Evolutionary conservation across 2,329 filamentous ascomycete species (phyloP).

Genomic region (Seiridium cupressi): DNA sequence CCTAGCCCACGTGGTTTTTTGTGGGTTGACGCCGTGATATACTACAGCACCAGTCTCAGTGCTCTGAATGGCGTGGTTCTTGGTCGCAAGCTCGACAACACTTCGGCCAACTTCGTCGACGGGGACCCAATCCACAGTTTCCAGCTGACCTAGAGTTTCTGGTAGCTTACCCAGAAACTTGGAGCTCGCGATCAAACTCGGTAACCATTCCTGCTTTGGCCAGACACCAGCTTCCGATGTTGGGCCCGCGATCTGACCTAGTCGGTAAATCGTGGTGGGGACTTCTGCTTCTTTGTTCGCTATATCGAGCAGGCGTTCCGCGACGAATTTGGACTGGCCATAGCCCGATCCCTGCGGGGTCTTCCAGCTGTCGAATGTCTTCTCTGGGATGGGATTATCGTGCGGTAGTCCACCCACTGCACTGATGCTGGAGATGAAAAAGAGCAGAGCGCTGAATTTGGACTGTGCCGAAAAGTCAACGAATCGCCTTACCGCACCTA

Average conservation of each 20-base stretch:
- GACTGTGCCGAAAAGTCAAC: constrained; percentile 12
- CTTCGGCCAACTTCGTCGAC: not conserved
- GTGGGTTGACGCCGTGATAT: not conserved
- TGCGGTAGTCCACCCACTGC: constrained; percentile 11
- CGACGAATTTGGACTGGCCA: constrained; percentile 13
- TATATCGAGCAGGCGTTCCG: constrained; percentile 17
- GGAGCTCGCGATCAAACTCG: constrained; percentile 20
- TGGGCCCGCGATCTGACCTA: constrained; percentile 20
- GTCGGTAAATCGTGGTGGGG: constrained; percentile 12
- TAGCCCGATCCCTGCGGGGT: not conserved
- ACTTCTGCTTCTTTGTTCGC: constrained; percentile 14
- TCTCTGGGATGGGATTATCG: constrained; percentile 13
- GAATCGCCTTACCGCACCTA: constrained; percentile 19
- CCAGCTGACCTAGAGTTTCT: constrained; percentile 3
- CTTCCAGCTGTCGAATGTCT: constrained; percentile 10
- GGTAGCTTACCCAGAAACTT: constrained; percentile 19
- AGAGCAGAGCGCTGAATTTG: constrained; percentile 5
- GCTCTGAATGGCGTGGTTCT: not conserved
- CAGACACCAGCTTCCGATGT: constrained; percentile 13
- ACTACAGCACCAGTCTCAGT: not conserved
- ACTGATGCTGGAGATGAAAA: constrained; percentile 21
- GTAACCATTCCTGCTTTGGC: constrained; percentile 20
- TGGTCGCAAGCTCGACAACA: not conserved
- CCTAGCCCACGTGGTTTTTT: not conserved
- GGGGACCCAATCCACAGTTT: not conserved